Evolutionary conservation across 805 yeast genomes (phyloP).

Genomic region (Novakomyces olei): DNA sequence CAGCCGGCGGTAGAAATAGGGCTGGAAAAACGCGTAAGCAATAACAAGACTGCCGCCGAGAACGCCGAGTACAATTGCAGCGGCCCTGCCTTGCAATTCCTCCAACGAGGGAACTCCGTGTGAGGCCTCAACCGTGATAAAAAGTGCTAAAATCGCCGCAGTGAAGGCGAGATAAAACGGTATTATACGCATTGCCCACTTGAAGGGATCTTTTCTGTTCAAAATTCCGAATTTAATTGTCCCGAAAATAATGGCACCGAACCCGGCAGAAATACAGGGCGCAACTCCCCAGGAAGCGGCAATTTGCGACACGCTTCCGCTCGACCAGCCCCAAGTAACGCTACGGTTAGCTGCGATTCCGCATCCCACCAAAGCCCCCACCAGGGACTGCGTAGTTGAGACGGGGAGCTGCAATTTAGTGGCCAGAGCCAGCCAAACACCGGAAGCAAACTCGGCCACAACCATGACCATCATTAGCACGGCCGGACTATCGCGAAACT

Average conservation of each 20-base stretch:
- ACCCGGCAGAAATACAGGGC: slow-evolving; percentile 42
- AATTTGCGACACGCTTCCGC: slow-evolving; percentile 43
- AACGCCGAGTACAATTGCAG: slow-evolving; percentile 35
- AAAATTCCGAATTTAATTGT: slow-evolving; percentile 38
- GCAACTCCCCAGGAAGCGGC: slow-evolving; percentile 68
- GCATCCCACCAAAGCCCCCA: slow-evolving; percentile 54
- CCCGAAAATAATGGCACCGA: slow-evolving; percentile 37
- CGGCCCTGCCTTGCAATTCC: slow-evolving; percentile 29
- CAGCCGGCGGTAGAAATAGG: slow-evolving; percentile 39
- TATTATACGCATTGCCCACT: slow-evolving; percentile 33
- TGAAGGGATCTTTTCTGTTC: slow-evolving; percentile 33
- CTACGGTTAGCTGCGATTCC: slow-evolving; percentile 44
- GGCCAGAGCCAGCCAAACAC: slow-evolving; percentile 46
- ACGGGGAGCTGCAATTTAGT: slow-evolving; percentile 55
- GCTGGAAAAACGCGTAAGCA: slow-evolving; percentile 29
- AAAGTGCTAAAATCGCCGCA: slow-evolving; percentile 44
- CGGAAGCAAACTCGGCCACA: slow-evolving; percentile 53
- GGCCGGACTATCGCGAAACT: slow-evolving; percentile 35
- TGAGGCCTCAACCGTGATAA: slow-evolving; percentile 61
- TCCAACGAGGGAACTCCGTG: slow-evolving; percentile 53
- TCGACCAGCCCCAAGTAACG: slow-evolving; percentile 63
- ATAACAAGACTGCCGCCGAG: slow-evolving; percentile 46
- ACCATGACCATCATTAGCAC: slow-evolving; percentile 57
- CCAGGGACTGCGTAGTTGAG: slow-evolving; percentile 59
- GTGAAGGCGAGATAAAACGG: slow-evolving; percentile 41